Evolutionary conservation across 2,329 filamentous ascomycete genomes (phyloP).

Genomic region (Ceratocystis lukuohia): DNA sequence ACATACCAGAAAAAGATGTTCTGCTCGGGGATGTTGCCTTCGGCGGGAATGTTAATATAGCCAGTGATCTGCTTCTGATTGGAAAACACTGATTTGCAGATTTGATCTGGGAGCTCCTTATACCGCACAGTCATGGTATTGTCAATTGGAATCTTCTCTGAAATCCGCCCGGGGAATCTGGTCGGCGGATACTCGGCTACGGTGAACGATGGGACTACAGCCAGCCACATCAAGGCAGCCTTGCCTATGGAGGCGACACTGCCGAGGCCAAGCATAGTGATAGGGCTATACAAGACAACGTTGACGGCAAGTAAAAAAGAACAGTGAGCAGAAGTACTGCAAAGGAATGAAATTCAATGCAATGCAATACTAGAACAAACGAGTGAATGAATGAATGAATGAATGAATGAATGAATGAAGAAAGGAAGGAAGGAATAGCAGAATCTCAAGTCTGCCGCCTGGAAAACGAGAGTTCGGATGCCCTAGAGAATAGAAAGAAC

Average conservation of each 20-base stretch:
- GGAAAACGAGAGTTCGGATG: not conserved
- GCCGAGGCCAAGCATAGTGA: not conserved
- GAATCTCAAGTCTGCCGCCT: too few species aligned
- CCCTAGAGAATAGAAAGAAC: not conserved
- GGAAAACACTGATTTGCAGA: constrained; percentile 51
- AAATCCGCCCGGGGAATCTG: not conserved
- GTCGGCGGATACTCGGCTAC: not conserved
- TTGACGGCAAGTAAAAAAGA: not conserved
- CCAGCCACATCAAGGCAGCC: not conserved
- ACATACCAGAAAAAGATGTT: constrained; percentile 42
- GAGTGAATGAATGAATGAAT: too few species aligned
- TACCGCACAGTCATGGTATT: not conserved
- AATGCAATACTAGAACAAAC: too few species aligned
- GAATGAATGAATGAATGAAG: too few species aligned
- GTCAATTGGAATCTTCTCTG: not conserved
- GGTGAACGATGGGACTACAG: not conserved
- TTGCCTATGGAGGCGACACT: not conserved
- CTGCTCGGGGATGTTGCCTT: constrained; percentile 9
- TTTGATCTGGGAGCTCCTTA: constrained; percentile 23
- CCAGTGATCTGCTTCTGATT: constrained; percentile 57
- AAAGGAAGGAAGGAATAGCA: too few species aligned
- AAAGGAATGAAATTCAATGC: not conserved
- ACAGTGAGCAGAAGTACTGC: not conserved
- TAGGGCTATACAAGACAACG: not conserved
- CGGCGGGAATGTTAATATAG: constrained; percentile 48